phyloP scores from a whole-genome alignment of 2,329 filamentous ascomycete genomes.

The Macroventuria anomochaeta region DNA sequence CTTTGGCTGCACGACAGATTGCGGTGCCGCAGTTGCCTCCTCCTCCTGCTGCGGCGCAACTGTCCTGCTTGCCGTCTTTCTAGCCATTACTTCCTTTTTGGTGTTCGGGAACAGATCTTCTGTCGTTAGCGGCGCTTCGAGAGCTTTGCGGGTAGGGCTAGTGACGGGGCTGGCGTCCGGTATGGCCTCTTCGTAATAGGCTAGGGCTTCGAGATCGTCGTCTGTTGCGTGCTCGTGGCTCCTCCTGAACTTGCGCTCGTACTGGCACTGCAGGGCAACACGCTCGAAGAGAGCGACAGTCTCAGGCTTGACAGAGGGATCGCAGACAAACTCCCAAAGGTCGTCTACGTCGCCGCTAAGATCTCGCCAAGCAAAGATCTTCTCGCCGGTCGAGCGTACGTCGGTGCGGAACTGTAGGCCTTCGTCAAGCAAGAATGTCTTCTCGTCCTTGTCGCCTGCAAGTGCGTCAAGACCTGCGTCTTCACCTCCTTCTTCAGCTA shows the following conservation, averaged over 20 bases:
- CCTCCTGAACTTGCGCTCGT: conserved; percentile 92
- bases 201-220: conserved; percentile 80
- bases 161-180: conserved; percentile 65
- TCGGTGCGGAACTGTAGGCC: conserved; percentile 86
- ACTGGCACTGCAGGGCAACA: conserved; percentile 90
- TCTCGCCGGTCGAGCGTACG: conserved; percentile 78
- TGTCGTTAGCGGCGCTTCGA: conserved; percentile 38
- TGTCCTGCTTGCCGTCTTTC: conserved; percentile 47
- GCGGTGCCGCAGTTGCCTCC: conserved; percentile 65
- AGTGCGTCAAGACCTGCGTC: conserved; percentile 79
- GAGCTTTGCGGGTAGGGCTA: conserved; percentile 54
- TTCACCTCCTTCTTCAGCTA: conserved; percentile 87
- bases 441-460: conserved; percentile 87
- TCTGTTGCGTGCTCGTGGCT: conserved; percentile 81
- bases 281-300: conserved; percentile 82
- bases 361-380: conserved; percentile 92
- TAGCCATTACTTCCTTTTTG: conserved; percentile 51
- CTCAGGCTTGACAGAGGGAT: conserved; percentile 70
- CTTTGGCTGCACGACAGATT: conserved; percentile 67
- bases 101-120: conserved; percentile 48
- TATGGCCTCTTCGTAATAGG: conserved; percentile 71
- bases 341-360: conserved; percentile 92
- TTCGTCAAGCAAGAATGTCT: conserved; percentile 95
- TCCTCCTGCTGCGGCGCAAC: conserved; percentile 43
- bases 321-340: conserved; percentile 98